A percentile compares a stretch with the other conserved stretches of the same genome.
Conservation (phyloP, 208 protist genomes). For the Leptomonas pyrrhocoris region DNA sequence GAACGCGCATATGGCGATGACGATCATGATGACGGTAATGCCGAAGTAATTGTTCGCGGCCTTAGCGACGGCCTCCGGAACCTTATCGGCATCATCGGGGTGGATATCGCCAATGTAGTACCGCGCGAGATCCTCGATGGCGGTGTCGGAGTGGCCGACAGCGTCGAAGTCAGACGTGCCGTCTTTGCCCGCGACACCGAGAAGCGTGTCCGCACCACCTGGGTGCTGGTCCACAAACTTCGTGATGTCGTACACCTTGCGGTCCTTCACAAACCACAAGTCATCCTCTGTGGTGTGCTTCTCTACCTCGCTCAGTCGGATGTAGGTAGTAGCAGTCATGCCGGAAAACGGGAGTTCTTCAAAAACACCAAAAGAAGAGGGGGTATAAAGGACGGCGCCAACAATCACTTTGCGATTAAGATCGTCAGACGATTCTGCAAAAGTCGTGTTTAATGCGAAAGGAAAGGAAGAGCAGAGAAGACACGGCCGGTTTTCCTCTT, state of each 20-base stretch:
- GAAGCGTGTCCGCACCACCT: slow-evolving; percentile 87
- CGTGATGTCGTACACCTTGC: slow-evolving; percentile 88
- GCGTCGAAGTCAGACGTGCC: slow-evolving; percentile 84
- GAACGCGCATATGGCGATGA: slow-evolving; percentile 53
- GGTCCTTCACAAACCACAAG: slow-evolving; percentile 85
- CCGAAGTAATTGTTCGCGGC: slow-evolving; percentile 44
- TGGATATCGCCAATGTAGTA: slow-evolving; percentile 84
- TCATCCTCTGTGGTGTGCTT: slow-evolving; percentile 70
- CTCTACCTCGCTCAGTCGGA: slow-evolving; percentile 63
- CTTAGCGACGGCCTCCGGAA: slow-evolving; percentile 29
- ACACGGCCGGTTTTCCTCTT: neutral
- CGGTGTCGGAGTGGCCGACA: slow-evolving; percentile 75
- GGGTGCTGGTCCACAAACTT: slow-evolving; percentile 89
- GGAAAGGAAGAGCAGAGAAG: neutral
- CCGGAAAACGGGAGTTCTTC: neutral
- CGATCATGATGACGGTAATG: slow-evolving; percentile 42
- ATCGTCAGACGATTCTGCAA: neutral
- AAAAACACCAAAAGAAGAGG: neutral
- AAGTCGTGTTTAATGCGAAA: slow-evolving; percentile 9
- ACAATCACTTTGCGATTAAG: neutral
- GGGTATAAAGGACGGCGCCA: neutral
- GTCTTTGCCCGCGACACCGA: slow-evolving; percentile 84
- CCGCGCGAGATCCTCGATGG: slow-evolving; percentile 65
- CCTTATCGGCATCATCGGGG: slow-evolving; percentile 53
- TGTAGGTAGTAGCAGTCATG: slow-evolving; percentile 34